Percentiles rank a stretch among this genome's conserved stretches.
Evolutionary conservation across 495 filamentous ascomycete species (phyloP).

Genomic region (Penicillium paxilli): DNA sequence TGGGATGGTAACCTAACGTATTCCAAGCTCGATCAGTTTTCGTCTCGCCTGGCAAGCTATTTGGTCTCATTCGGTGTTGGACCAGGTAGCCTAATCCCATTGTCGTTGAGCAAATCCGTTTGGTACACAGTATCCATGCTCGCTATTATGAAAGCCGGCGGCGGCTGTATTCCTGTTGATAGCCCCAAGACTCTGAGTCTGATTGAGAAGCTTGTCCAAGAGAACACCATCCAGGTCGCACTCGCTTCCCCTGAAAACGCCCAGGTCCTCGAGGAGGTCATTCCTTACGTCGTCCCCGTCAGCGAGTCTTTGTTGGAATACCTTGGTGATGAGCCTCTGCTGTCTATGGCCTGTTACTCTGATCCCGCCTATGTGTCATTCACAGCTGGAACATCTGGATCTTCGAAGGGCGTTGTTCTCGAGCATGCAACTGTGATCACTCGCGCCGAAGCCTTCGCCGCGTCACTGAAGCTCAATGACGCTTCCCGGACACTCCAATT

Average conservation of each 20-base stretch:
- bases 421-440: constrained; percentile 45
- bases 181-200: constrained; percentile 18
- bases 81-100: constrained; percentile 34
- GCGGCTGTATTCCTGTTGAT: constrained; percentile 42
- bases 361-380: constrained; percentile 55
- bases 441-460: constrained; percentile 47
- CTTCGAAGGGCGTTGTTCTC: constrained; percentile 39
- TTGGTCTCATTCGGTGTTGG: constrained; percentile 40
- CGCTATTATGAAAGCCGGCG: constrained; percentile 46
- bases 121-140: constrained; percentile 42
- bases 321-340: constrained; percentile 21
- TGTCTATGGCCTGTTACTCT: constrained; percentile 16
- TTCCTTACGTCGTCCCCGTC: constrained; percentile 43
- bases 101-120: constrained; percentile 41
- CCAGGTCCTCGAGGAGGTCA: constrained; percentile 33
- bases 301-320: constrained; percentile 39
- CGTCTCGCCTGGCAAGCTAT: constrained; percentile 46
- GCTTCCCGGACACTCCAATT: constrained; percentile 60
- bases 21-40: constrained; percentile 46
- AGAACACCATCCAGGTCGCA: constrained; percentile 41
- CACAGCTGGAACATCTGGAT: constrained; percentile 46
- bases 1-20: constrained; percentile 56
- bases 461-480: constrained; percentile 42
- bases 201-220: constrained; percentile 38
- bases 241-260: constrained; percentile 43